These are phyloP conservation scores for Haplosporangium gracile DNA, from an alignment of 192 early-diverging fungal genomes.

Conservation along the genomic window DNA sequence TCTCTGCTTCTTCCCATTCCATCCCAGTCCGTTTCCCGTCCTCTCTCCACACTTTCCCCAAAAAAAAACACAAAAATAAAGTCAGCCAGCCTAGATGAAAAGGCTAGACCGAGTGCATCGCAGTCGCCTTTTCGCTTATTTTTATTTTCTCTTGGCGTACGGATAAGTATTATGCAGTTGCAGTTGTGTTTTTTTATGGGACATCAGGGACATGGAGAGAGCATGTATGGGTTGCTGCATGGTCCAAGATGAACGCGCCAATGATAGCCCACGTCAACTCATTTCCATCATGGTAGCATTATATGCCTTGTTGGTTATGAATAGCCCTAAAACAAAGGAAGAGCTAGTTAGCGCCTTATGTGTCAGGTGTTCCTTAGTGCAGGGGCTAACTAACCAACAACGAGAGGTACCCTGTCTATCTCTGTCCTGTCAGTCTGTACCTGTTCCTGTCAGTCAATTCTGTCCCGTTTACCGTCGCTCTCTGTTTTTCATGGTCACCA, in stretches of 20 bases:
- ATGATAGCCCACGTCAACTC: neutral
- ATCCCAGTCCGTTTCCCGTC: neutral
- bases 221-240: neutral
- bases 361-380: neutral
- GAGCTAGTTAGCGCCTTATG: neutral
- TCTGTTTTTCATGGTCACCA: slow-evolving; percentile 10
- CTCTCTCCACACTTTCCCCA: neutral
- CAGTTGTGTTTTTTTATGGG: neutral
- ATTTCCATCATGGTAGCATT: neutral
- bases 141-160: neutral
- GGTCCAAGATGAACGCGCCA: neutral
- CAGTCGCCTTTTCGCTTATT: neutral
- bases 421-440: neutral
- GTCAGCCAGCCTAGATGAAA: neutral
- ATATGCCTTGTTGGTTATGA: neutral
- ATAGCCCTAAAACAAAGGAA: neutral
- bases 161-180: neutral
- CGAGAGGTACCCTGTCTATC: neutral
- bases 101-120: neutral
- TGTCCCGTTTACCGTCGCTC: neutral
- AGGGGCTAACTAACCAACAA: neutral
- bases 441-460: neutral
- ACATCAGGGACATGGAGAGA: neutral
- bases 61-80: too few species aligned
- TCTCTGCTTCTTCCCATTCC: neutral